phyloP scores from a whole-genome alignment of 2,329 filamentous ascomycete genomes.

The Aspergillus costaricaensis region DNA sequence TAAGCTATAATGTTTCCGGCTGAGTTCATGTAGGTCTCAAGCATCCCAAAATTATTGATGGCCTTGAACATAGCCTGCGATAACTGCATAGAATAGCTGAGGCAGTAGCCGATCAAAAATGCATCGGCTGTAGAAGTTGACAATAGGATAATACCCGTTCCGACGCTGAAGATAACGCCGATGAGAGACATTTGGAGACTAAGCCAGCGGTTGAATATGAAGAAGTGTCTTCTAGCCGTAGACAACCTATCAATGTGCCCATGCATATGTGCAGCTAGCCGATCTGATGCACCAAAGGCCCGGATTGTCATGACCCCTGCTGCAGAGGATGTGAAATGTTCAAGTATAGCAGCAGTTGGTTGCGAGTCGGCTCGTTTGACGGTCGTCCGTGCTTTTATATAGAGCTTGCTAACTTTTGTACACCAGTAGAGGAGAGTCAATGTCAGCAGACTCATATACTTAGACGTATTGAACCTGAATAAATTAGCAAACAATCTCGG shows the following conservation, averaged over 20 bases:
- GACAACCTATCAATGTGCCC: neutral
- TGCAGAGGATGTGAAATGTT: neutral
- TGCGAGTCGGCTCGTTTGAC: neutral
- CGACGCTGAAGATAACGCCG: neutral
- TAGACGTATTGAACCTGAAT: neutral
- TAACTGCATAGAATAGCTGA: neutral
- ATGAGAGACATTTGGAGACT: neutral
- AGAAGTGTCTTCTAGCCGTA: neutral
- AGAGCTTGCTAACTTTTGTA: neutral
- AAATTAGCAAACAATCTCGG: neutral
- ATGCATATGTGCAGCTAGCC: neutral
- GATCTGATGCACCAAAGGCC: neutral
- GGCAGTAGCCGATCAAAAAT: neutral
- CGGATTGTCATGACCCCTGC: neutral
- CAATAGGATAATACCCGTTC: neutral
- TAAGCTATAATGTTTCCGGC: neutral
- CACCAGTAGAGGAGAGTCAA: neutral
- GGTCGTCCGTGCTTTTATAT: neutral
- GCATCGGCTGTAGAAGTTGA: neutral
- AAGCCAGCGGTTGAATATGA: neutral
- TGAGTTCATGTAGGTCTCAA: neutral
- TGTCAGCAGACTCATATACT: neutral
- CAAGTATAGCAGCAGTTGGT: neutral
- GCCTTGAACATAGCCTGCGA: neutral
- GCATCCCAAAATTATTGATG: slow-evolving; percentile 1